Conservation (phyloP, 2,329 filamentous ascomycete genomes). For the Pseudogymnoascus sp. region DNA sequence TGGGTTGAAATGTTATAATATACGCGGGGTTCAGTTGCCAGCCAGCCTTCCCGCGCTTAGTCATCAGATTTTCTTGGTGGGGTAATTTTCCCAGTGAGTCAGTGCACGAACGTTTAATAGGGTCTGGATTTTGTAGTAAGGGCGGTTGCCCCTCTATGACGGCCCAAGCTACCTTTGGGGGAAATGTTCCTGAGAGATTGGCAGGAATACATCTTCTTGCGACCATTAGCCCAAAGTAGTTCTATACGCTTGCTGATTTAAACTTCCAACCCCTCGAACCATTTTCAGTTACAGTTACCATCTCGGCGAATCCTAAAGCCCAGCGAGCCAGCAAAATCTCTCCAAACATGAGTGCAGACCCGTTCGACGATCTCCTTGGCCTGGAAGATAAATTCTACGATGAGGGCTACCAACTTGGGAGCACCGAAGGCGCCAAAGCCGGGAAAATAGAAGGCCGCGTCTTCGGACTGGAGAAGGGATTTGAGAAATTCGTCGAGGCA, state of each 20-base stretch:
- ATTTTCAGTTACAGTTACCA: not conserved
- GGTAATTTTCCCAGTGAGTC: conserved; percentile 4
- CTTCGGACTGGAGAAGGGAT: conserved; percentile 86
- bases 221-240: not conserved
- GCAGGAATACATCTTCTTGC: not conserved
- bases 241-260: not conserved
- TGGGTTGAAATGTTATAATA: not conserved
- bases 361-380: conserved; percentile 41
- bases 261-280: not conserved
- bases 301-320: not conserved
- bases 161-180: not conserved
- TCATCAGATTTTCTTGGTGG: not conserved
- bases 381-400: conserved; percentile 67
- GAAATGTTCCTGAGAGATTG: conserved; percentile 3
- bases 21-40: not conserved
- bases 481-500: conserved; percentile 80
- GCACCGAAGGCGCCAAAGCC: conserved; percentile 64
- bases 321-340: not conserved
- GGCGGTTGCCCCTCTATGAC: conserved; percentile 2
- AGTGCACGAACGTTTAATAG: not conserved
- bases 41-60: not conserved
- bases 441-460: conserved; percentile 83
- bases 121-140: not conserved
- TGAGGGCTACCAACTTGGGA: conserved; percentile 70
- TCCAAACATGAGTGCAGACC: conserved; percentile 19